phyloP scores from a whole-genome alignment of 768 basidiomycete genomes.

The Mycena amicta region DNA sequence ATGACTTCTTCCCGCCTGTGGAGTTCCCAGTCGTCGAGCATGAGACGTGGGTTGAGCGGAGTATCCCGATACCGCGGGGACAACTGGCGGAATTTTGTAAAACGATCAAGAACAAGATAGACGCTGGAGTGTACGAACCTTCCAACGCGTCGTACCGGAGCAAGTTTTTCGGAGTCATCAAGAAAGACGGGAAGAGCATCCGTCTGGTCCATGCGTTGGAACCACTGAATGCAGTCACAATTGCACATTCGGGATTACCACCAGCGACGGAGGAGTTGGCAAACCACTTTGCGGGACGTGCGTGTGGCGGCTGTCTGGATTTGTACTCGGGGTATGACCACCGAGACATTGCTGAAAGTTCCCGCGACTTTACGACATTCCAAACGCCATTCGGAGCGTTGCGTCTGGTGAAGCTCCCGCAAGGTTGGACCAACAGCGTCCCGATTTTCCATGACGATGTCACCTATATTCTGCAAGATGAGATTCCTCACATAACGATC shows the following conservation, averaged over 20 bases:
- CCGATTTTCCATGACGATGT: constrained; percentile 35
- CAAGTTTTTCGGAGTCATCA: constrained; percentile 33
- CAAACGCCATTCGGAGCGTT: constrained; percentile 27
- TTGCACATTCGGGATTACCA: constrained; percentile 18
- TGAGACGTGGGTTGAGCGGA: constrained; percentile 25
- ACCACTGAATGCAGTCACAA: constrained; percentile 20
- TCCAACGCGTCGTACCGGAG: constrained; percentile 28
- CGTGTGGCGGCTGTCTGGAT: constrained; percentile 25
- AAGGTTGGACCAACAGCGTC: constrained; percentile 35
- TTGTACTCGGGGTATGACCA: constrained; percentile 31
- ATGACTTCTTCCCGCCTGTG: constrained; percentile 8
- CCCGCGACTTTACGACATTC: constrained; percentile 33
- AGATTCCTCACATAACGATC: constrained; percentile 29
- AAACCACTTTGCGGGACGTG: constrained; percentile 16
- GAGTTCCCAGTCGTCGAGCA: constrained; percentile 28
- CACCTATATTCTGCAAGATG: constrained; percentile 26
- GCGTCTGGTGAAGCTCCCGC: constrained; percentile 26
- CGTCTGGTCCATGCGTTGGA: constrained; percentile 21
- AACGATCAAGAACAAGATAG: constrained; percentile 18
- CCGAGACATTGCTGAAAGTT: constrained; percentile 24
- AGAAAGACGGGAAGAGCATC: constrained; percentile 4
- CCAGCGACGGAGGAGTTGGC: constrained; percentile 18
- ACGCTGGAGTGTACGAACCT: constrained; percentile 16
- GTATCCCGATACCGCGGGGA: constrained; percentile 22
- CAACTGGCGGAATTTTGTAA: constrained; percentile 18